Evolutionary conservation across 23 red algal genomes (phyloP), one percentile per base, ranked within the genome.

Genomic region (Gracilaria gracilis): DNA sequence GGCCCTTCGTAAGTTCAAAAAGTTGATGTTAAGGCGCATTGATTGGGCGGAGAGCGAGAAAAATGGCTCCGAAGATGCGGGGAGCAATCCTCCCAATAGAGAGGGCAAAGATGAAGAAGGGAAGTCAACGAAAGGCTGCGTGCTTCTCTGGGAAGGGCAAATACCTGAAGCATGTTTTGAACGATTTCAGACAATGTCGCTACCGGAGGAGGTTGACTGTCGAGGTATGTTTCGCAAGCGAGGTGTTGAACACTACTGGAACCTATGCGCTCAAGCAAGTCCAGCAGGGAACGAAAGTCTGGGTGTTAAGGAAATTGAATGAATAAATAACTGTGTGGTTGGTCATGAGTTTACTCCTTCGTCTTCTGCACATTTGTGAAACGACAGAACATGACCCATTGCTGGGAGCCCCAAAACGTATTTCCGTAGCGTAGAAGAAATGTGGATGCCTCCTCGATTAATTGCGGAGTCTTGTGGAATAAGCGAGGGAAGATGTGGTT

Each of bases 381-480:
- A 24, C 80, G 95, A 44, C 85, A 92, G 40, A 93, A 99, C 80
- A 96, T 94, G 53, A 95, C 94, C 97, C 97, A 99, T 65, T 99
- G 93, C 46, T 96, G 97, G 31, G 89, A 94, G 36, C 97, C 97
- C 93, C 93, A 96, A 42, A 99, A 96, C 7, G 97, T 99, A 57
- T 99, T 99, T 27, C 94, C 97, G 64, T 92, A 95, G 40, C 97
- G 81, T 78, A 99, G 81, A 49, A 90, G 31, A 67, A 96, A 96
- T 27, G 97, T 96, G 3, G 90, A 70, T 8, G 74, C 36, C 38
- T 88, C 84, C 39, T 94, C 91, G 37, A 93, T 67, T 3, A 95
- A 15, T 61, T 55, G 57, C 19, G 93, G 97, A 67, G 90, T 50
- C 27, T 79, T 91, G 25, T 21, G 36, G 49, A 99, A 95, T 15